Base-by-base conservation (phyloP, 2,329 filamentous ascomycete species). In the Metarhizium album region DNA sequence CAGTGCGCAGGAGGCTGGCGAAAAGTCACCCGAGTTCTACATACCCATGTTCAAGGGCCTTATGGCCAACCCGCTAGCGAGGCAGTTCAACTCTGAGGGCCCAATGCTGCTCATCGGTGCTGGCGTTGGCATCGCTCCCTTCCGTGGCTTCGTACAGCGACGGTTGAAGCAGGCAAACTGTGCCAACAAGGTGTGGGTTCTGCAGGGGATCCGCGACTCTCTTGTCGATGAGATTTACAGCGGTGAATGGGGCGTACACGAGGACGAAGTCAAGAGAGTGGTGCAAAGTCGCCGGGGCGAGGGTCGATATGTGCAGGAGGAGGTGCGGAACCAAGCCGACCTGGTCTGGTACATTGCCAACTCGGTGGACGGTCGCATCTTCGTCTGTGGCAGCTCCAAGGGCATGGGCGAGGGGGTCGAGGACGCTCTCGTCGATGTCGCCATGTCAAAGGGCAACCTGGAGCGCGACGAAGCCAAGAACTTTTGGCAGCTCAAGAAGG, bases 301-400 rank as follows among this genome's bases (percentile, higher is more conserved):
- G 59, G 87, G 88, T 55, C 84, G 86, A 57, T 98, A 98, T 63
- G 93, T 98, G 2, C 93, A 98, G 65, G 93, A 98, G 62, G 93
- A 97, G 68, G 91, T 98, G 8, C 76, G 80, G 11, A 78, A 87
- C 56, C 93, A 97, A 66, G 88, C 90, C 2, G 93, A 97, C 63
- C 78, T 97, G n/a, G 91, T 97, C 16, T 98, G 93, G 93, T 95
- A 89, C 67, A 90, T 97, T 56, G 87, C 95, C 74, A 97, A 97
- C 66, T 83, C 90, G 2, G 76, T 97, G n/a, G 93, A 98, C 62
- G 93, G 93, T 1, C 83, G 93, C 48, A 83, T 97, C 48, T 98
- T 98, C 65, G 93, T 98, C 52, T 98, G 93, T 66, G 93, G 93
- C 47, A 94, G 87, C 69, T 90, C 83, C 62, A 90, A 88, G 72